These are phyloP conservation scores for Austroboletus eburneus DNA, from an alignment of 768 basidiomycete genomes.

Conservation along the genomic window DNA sequence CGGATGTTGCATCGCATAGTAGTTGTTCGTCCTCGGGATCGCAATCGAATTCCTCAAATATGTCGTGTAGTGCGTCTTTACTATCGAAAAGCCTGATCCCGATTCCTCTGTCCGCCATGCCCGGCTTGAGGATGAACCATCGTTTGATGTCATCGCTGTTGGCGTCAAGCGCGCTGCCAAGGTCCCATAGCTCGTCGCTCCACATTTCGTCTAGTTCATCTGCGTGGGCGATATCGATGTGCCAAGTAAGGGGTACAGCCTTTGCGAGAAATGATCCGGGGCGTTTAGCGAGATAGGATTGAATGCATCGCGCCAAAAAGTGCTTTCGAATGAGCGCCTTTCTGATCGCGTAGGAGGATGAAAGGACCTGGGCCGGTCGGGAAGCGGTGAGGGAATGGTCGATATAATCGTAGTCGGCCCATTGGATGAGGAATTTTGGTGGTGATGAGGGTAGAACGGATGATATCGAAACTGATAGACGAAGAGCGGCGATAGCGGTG, in stretches of 20 bases:
- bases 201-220: conserved; percentile 96
- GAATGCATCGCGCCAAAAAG: conserved; percentile 73
- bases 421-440: conserved; percentile 49
- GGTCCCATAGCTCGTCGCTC: conserved; percentile 89
- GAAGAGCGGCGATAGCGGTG: conserved; percentile 35
- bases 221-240: conserved; percentile 80
- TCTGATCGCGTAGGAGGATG: conserved; percentile 84
- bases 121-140: conserved; percentile 98
- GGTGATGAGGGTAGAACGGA: conserved; percentile 21
- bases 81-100: conserved; percentile 88
- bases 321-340: conserved; percentile 96
- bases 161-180: conserved; percentile 56
- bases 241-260: conserved; percentile 72
- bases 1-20: conserved; percentile 37
- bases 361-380: conserved; percentile 48
- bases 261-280: conserved; percentile 49
- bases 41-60: conserved; percentile 80
- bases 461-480: conserved; percentile 28
- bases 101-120: conserved; percentile 95
- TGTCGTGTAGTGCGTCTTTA: conserved; percentile 62
- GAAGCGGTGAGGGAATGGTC: conserved; percentile 68
- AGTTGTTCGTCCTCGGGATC: conserved; percentile 49
- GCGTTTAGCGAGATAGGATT: conserved; percentile 69
- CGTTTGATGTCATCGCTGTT: conserved; percentile 21
- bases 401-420: conserved; percentile 87